Base-by-base conservation (phyloP, 1,139 yeast species). In the Candida freyschussii region DNA sequence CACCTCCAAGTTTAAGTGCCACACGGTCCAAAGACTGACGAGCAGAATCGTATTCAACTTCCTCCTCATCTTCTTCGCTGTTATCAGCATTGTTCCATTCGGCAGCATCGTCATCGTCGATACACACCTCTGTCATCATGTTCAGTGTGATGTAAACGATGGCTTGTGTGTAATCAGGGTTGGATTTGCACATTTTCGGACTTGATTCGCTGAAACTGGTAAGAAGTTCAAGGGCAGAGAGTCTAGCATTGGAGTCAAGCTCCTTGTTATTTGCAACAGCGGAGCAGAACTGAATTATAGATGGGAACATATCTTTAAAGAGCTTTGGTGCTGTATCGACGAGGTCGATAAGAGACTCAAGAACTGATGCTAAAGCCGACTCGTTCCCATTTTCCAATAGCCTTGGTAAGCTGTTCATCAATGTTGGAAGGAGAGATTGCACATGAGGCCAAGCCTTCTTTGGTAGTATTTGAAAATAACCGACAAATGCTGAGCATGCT, bases 251-350 rank as follows among this genome's bases (percentile, higher is more conserved):
- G 16, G 85, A 69, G 25, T 86, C 97, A 50, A 87, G 65, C 13
- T 84, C 93, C 50, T 72, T 76, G 59, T 86, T 80, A 53, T 84
- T 84, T 32, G 89, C 74, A 20, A 91, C 91, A 18, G 78, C 75
- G 12, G 87, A 71, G 50, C 94, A 78, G 54, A 91, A 91, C 41
- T 84, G 85, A 35, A 89, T 75, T 31, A 91, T 78, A 17, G 86
- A 80, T 31, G 83, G 78, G 58, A 91, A 89, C 84, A 89, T 84
- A 31, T 85, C 86, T 52, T 75, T 77, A 64, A 91, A 91, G 77
- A 91, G 75, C 55, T 89, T 91, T 33, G 98, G 98, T 9, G 97
- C 97, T 43, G 89, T 65, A 47, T 83, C 93, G 8, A 89, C 96
- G 41, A 91, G 70, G 50, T 91, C 97, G 40, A 89, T 86, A 48